Evolutionary conservation across 2,329 filamentous ascomycete species (phyloP).

Genomic region (Magnaporthales sp.): DNA sequence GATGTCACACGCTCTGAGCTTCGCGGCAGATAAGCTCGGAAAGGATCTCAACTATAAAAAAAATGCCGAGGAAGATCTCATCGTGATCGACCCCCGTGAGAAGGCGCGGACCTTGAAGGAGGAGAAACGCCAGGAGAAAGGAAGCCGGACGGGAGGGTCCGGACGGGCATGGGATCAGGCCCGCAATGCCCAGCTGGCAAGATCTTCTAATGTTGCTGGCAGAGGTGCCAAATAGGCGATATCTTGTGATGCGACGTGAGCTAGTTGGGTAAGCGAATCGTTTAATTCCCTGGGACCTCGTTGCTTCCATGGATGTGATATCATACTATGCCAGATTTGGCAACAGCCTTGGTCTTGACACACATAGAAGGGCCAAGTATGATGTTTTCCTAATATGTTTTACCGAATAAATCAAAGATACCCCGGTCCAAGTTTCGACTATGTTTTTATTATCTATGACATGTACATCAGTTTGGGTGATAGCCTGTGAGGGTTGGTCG

Average conservation of each 20-base stretch:
- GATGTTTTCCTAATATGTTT: neutral
- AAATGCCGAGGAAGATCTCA: constrained; percentile 82
- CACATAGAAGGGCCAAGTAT: neutral
- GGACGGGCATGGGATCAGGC: constrained; percentile 50
- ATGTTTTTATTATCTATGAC: neutral
- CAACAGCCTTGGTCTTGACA: neutral
- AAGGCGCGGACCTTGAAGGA: constrained; percentile 66
- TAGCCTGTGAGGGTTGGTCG: neutral
- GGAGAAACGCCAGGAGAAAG: constrained; percentile 51
- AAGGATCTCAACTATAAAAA: constrained; percentile 87
- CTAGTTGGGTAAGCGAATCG: neutral
- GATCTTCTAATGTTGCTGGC: constrained; percentile 42
- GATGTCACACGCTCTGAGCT: constrained; percentile 80
- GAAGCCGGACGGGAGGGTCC: constrained; percentile 39
- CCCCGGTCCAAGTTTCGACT: neutral
- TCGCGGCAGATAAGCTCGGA: constrained; percentile 81
- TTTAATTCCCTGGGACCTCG: neutral
- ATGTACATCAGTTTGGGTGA: neutral
- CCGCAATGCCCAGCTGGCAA: constrained; percentile 47
- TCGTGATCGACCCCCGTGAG: constrained; percentile 88
- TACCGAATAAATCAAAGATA: neutral
- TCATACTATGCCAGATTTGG: neutral
- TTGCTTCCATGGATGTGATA: neutral
- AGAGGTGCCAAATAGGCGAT: constrained; percentile 41
- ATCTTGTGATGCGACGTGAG: neutral